Base-by-base conservation (phyloP, 768 basidiomycete species). In the Tylopilus plumbeoviolaceoides region DNA sequence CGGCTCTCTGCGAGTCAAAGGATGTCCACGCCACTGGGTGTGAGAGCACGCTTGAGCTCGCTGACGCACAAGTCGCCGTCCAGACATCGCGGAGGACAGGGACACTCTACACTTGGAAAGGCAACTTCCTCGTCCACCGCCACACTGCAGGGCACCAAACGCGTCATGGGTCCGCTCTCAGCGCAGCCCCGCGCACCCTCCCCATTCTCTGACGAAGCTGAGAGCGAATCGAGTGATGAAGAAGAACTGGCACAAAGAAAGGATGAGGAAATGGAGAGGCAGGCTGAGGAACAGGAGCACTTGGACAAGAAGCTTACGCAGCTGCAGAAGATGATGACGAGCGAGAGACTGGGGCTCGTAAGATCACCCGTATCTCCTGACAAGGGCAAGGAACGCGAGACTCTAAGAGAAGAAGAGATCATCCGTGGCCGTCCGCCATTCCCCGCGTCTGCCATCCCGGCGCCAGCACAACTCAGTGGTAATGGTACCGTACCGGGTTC, bases 31-130 rank as follows among this genome's bases (percentile, higher is more conserved):
- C 85, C 84, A 3, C 65, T 87, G 2, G 80, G 81, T 23, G 82
- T 88, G 10, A 83, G 87, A 30, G 85, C 85, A 5, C 80, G 89
- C 17, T 72, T 90, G 39, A 88, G 76, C 65, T 89, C 88, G 0
- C 69, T 89, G 12, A 80, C 81, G 3, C 76, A 75, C 57, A 78
- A 78, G 61, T 75, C 79, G 25, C 64, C 66, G 7, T 72, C 75
- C 20, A 80, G 70, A 35, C 43, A 40, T 35, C 64, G 63, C 20
- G 44, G 51, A 23, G 61, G 51, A 3, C 57, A 45, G 11, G 56
- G 47, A 8, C 39, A 47, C 12, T 9, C 21, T 30, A 44, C 21
- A 5, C 61, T 61, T 7, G 61, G 75, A 66, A 86, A 82, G 69
- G 74, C 77, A 8, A 75, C 75, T 7, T 87, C 85, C 0, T 89